These are phyloP conservation scores for Thielaviopsis musarum DNA, from an alignment of 2,329 filamentous ascomycete genomes.

Conservation along the genomic window DNA sequence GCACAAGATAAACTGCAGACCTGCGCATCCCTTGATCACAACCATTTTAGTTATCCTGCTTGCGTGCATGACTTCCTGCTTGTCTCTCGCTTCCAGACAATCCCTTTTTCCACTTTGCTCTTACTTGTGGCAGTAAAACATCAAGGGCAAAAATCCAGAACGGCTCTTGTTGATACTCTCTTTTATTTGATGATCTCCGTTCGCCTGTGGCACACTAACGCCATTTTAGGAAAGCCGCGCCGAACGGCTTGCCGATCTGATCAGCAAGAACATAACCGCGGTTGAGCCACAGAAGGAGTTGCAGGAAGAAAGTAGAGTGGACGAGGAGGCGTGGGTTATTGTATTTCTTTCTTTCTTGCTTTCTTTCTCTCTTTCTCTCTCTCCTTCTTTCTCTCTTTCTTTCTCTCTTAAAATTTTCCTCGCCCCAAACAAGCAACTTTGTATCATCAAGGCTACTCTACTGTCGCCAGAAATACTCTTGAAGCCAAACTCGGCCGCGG, in stretches of 20 bases:
- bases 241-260: slow-evolving; percentile 3
- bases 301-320: neutral
- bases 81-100: neutral
- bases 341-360: neutral
- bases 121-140: neutral
- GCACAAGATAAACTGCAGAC: neutral
- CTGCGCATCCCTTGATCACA: neutral
- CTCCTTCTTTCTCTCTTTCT: neutral
- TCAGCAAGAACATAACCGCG: neutral
- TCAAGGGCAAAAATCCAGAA: neutral
- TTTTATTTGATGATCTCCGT: neutral
- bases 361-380: neutral
- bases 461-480: too few relatives aligned
- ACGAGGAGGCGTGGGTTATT: neutral
- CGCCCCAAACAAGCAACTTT: too few relatives aligned
- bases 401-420: too few relatives aligned
- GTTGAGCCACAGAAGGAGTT: neutral
- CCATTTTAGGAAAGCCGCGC: slow-evolving; percentile 5
- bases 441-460: slow-evolving; percentile 11
- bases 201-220: neutral
- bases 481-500: too few relatives aligned
- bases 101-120: neutral
- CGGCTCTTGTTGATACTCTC: neutral
- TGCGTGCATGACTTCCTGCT: neutral
- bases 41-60: neutral